Conservation (phyloP, 73 alveolate genomes). For the Uronychia binucleata region DNA sequence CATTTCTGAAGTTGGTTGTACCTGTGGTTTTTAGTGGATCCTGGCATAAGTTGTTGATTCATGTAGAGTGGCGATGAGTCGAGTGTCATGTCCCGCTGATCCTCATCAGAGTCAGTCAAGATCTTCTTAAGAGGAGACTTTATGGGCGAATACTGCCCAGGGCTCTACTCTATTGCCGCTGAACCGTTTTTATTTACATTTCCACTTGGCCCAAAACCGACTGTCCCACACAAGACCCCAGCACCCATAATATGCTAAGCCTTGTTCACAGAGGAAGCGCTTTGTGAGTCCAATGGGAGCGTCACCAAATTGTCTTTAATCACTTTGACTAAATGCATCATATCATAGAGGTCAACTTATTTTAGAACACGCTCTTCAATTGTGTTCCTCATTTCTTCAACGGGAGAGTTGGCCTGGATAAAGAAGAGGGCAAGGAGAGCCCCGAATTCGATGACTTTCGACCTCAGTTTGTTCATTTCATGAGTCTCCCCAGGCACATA, state of each 20-base stretch:
- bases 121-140: background rate
- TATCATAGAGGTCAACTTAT: background rate
- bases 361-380: background rate
- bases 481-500: background rate
- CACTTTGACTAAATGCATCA: too few relatives aligned
- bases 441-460: background rate
- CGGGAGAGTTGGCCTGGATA: background rate
- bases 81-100: background rate
- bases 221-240: too few relatives aligned
- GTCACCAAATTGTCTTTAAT: background rate
- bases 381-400: background rate
- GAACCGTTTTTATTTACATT: too few relatives aligned
- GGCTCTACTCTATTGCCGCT: too few relatives aligned
- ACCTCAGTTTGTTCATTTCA: background rate
- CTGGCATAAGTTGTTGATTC: background rate
- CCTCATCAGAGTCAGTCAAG: background rate
- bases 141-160: background rate
- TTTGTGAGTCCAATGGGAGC: too few relatives aligned
- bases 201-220: too few relatives aligned
- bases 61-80: background rate
- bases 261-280: too few relatives aligned
- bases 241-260: too few relatives aligned
- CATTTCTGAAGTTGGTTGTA: background rate
- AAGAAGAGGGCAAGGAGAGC: background rate
- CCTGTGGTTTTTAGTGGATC: background rate